These are phyloP conservation scores for Castanopsis chinensis DNA, from an alignment of 306 rosid species.

Conservation along the genomic window DNA sequence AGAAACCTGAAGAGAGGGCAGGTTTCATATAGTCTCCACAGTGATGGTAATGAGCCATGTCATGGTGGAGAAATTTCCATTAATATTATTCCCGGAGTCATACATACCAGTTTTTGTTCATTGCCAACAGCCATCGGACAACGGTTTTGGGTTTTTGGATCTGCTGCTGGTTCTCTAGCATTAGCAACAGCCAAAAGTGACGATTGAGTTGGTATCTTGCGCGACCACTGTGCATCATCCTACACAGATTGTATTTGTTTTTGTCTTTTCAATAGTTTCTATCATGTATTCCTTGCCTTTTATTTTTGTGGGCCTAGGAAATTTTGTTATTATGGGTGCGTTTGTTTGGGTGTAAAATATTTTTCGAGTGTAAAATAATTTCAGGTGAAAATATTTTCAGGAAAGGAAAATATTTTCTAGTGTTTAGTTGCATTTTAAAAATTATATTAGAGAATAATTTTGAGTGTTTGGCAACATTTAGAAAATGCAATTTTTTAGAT, in stretches of 20 bases:
- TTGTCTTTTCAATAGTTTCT: conserved; percentile 12
- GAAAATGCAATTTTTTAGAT: too few relatives aligned
- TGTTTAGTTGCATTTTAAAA: too few relatives aligned
- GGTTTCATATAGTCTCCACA: conserved; percentile 23
- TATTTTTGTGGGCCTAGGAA: conserved; percentile 68
- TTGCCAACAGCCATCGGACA: background rate
- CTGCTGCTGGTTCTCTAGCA: conserved; percentile 7
- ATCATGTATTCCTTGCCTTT: conserved; percentile 59
- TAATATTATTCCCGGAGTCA: conserved; percentile 11
- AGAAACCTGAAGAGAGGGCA: conserved; percentile 13
- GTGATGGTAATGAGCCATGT: conserved; percentile 30
- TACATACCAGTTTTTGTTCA: conserved; percentile 17
- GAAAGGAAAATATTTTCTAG: too few relatives aligned
- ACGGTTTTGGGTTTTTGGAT: background rate
- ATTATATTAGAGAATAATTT: too few relatives aligned
- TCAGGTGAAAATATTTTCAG: too few relatives aligned
- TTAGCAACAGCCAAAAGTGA: background rate
- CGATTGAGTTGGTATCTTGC: conserved; percentile 20
- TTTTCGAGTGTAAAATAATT: too few relatives aligned
- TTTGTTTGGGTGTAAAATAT: too few relatives aligned
- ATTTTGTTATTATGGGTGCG: conserved; percentile 51
- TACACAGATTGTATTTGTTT: background rate
- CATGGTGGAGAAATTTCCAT: background rate
- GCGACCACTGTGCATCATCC: conserved; percentile 1
- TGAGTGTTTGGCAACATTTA: too few relatives aligned